Base-by-base conservation (phyloP, 805 yeast genomes). In the Komagataella ulmi region DNA sequence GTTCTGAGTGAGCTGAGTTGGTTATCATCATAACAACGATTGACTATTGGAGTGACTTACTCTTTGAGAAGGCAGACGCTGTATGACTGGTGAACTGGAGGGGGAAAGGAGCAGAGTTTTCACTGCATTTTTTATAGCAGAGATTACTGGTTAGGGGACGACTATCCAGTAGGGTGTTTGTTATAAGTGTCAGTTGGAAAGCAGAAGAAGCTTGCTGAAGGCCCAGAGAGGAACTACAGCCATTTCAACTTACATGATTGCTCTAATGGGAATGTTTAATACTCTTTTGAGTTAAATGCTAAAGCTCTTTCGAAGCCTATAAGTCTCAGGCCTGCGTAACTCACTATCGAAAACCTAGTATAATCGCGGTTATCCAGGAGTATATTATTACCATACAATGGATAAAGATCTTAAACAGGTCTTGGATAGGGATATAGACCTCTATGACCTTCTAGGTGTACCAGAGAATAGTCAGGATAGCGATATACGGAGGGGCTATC, bases 1-100 rank as follows among this genome's bases (percentile, higher is more conserved):
- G 65, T 72, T 74, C 71, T 61, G 79, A 74, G 79, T 74, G 79
- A 74, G 79, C 79, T 74, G 79, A 74, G 79, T 71, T 62, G 66
- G 71, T 68, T 74, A 61, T 74, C 79, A 74, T 74, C 79, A 72
- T 66, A 60, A 70, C 58, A 55, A 52, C 46, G 50, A 52, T 2
- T 58, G 61, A 59, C 51, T 59, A 2, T 6, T 53, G n/a, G 24
- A 53, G 4, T 46, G 55, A 21, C 36, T 46, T 1, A 46, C 47
- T n/a, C 7, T 6, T 21, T 17, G 24, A 24, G 1, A 21, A 10
- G 7, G 47, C 47, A 17, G 6, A 7, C n/a, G 24, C 7, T 7
- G 8, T 46, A 46, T 14, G 47, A 46, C 24, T 21, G 21, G 17
- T 24, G 12, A 14, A 12, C 5, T 46, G 24, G n/a, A 24, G 24